Evolutionary conservation across 1,284 basidiomycete genomes (phyloP).

Genomic region (Bondarzewia mesenterica): DNA sequence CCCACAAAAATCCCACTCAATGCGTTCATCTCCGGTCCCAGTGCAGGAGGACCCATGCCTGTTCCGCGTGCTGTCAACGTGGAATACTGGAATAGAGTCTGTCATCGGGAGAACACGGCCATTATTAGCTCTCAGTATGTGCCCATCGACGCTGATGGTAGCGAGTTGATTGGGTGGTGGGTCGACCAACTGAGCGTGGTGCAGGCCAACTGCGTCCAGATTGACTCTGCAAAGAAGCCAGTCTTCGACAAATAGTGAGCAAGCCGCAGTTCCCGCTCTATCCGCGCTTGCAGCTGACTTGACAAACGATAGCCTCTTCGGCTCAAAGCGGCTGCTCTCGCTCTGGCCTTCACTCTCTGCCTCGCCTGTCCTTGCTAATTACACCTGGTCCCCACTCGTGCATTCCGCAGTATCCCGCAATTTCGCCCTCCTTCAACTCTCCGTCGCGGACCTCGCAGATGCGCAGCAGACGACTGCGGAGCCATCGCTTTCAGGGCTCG

Average conservation of each 20-base stretch:
- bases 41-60: conserved; percentile 29
- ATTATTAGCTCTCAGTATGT: conserved; percentile 19
- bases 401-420: conserved; percentile 27
- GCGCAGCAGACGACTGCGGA: background rate
- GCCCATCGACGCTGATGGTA: conserved; percentile 11
- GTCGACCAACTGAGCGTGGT: conserved; percentile 22
- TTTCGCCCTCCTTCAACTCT: conserved; percentile 19
- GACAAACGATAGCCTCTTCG: conserved; percentile 11
- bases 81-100: conserved; percentile 29
- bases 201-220: conserved; percentile 27
- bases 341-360: conserved; percentile 28
- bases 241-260: conserved; percentile 27
- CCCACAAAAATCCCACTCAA: conserved; percentile 13
- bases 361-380: conserved; percentile 28
- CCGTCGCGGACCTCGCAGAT: conserved; percentile 9
- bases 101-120: conserved; percentile 21
- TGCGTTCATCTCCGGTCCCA: conserved; percentile 26
- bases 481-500: conserved; percentile 27
- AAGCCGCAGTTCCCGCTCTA: background rate
- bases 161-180: conserved; percentile 26
- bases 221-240: conserved; percentile 16
- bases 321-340: conserved; percentile 21
- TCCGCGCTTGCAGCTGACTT: background rate
- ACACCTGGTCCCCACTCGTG: conserved; percentile 33
- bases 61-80: conserved; percentile 26